Conservation (phyloP, 108 stramenopile genomes). For the Nitzschia sp. region DNA sequence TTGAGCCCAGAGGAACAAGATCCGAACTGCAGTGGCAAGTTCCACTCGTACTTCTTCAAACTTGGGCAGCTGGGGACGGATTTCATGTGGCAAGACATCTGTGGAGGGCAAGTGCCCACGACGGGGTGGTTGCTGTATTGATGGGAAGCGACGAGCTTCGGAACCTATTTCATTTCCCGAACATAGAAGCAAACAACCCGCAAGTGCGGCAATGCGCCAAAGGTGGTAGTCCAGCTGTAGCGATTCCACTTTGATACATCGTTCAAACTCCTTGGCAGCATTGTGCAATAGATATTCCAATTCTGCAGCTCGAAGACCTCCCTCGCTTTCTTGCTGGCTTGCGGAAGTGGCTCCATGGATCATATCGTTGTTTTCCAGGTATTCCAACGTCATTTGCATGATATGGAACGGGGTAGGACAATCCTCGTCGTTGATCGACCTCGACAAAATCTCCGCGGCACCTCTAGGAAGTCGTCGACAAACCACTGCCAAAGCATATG, state of each 20-base stretch:
- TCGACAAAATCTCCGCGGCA: slow-evolving; percentile 39
- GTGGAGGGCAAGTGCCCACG: no score
- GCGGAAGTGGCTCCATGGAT: not conserved
- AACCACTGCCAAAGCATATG: slow-evolving; percentile 27
- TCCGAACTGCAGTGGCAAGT: slow-evolving; percentile 23
- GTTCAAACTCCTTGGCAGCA: slow-evolving; percentile 22
- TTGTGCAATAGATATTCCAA: slow-evolving; percentile 41
- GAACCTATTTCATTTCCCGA: slow-evolving; percentile 46
- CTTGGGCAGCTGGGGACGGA: slow-evolving; percentile 34
- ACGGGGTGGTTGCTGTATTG: slow-evolving; percentile 10
- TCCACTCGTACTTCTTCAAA: slow-evolving; percentile 38
- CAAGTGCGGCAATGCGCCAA: slow-evolving; percentile 44
- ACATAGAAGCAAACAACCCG: slow-evolving; percentile 35
- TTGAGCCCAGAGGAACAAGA: slow-evolving; percentile 24
- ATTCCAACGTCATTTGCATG: slow-evolving; percentile 26
- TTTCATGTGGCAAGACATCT: slow-evolving; percentile 22
- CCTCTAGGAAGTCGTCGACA: slow-evolving; percentile 20
- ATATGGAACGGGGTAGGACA: slow-evolving; percentile 37
- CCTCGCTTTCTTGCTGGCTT: slow-evolving; percentile 5
- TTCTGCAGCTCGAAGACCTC: slow-evolving; percentile 15
- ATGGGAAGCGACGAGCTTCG: slow-evolving; percentile 26
- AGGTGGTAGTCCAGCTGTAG: slow-evolving; percentile 26
- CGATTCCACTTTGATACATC: slow-evolving; percentile 31
- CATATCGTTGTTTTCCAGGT: slow-evolving; percentile 27
- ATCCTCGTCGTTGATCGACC: slow-evolving; percentile 24